Percentiles rank a stretch among this genome's conserved stretches.
Conservation (phyloP, 2,329 filamentous ascomycete genomes). For the Trichoderma asperellum region DNA sequence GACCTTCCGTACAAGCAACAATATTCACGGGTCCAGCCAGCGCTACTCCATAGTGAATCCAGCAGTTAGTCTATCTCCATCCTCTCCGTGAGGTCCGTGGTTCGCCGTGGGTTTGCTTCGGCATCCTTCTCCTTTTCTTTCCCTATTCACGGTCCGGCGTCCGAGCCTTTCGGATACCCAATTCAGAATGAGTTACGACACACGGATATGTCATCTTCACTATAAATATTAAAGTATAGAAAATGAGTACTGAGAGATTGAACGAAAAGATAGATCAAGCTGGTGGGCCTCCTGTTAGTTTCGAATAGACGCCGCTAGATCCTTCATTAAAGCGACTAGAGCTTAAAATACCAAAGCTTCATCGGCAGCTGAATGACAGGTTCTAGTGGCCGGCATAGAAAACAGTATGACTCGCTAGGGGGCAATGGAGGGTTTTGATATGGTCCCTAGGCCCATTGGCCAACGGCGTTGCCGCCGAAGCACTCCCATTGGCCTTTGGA, state of each 20-base stretch:
- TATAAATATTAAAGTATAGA: background rate
- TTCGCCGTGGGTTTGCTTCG: background rate
- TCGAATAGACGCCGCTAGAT: background rate
- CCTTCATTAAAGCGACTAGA: background rate
- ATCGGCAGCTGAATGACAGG: constrained; percentile 1
- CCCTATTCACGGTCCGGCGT: background rate
- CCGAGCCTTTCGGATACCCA: background rate
- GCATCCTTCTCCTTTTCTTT: background rate
- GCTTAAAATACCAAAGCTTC: background rate
- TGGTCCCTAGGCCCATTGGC: background rate
- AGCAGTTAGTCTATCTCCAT: background rate
- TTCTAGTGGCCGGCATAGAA: constrained; percentile 16
- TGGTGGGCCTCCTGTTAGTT: background rate
- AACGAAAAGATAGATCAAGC: background rate
- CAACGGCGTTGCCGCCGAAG: constrained; percentile 1
- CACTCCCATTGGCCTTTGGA: background rate
- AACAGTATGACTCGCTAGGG: constrained; percentile 19
- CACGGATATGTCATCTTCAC: background rate
- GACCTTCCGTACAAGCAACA: background rate
- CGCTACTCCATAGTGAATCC: background rate
- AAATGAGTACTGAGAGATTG: background rate
- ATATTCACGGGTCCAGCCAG: background rate
- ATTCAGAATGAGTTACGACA: constrained; percentile 17
- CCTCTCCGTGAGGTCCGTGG: background rate
- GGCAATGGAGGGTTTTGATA: background rate